phyloP scores from a whole-genome alignment of 805 yeast species.

The Kockiozyma suomiensis region DNA sequence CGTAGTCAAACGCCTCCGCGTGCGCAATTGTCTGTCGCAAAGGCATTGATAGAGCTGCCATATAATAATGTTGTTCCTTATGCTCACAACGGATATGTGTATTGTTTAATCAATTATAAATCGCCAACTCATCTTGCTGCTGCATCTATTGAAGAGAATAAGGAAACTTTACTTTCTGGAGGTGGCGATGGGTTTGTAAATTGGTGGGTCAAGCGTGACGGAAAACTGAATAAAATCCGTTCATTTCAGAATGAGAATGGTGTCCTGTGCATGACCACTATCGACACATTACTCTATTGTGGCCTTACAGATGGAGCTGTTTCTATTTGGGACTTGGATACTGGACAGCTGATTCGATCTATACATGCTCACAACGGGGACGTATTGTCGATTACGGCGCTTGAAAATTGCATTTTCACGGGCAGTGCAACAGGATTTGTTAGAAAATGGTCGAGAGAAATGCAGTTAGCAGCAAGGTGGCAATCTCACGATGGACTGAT shows the following conservation, averaged over 20 bases:
- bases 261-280: conserved; percentile 67
- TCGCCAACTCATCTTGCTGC: conserved; percentile 15
- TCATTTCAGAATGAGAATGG: conserved; percentile 54
- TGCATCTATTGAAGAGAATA: conserved; percentile 19
- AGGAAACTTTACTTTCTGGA: conserved; percentile 59
- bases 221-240: conserved; percentile 6
- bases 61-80: conserved; percentile 66
- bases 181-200: conserved; percentile 93
- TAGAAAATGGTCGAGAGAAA: conserved; percentile 54
- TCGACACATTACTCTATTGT: conserved; percentile 74
- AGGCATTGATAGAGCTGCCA: conserved; percentile 54
- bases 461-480: conserved; percentile 53
- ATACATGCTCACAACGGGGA: conserved; percentile 51
- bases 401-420: conserved; percentile 61
- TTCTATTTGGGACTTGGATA: conserved; percentile 85
- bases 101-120: conserved; percentile 40
- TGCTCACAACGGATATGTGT: conserved; percentile 92
- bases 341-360: conserved; percentile 62
- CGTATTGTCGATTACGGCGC: conserved; percentile 61
- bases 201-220: conserved; percentile 62
- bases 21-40: conserved; percentile 23
- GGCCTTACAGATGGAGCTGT: conserved; percentile 76
- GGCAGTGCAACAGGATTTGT: conserved; percentile 56
- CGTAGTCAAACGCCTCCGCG: conserved; percentile 33
- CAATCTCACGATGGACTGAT: conserved; percentile 58